A percentile compares a stretch with the other conserved stretches of the same genome.
Conservation (phyloP, 257 asterid genomes). For the Gentiana straminea region DNA sequence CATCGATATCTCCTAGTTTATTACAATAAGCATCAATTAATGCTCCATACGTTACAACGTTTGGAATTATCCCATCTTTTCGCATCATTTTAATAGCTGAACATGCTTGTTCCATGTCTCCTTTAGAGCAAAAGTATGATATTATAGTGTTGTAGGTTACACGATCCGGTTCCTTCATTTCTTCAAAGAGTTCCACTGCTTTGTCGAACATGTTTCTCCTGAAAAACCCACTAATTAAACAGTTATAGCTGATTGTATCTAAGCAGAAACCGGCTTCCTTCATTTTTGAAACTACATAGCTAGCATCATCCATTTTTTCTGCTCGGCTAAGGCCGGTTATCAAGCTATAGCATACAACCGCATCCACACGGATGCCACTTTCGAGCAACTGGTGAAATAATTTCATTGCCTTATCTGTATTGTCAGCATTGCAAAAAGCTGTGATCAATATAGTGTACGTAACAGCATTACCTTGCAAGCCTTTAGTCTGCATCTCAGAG, state of each 20-base stretch:
- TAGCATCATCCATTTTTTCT: conserved; percentile 66
- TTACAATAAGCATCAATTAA: conserved; percentile 55
- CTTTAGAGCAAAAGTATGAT: conserved; percentile 48
- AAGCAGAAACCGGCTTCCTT: conserved; percentile 58
- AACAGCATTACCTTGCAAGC: conserved; percentile 40
- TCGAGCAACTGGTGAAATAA: conserved; percentile 57
- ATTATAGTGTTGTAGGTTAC: conserved; percentile 67
- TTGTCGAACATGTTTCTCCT: conserved; percentile 45
- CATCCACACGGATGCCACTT: conserved; percentile 54
- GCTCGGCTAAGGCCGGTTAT: conserved; percentile 61
- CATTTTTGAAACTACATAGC: conserved; percentile 32
- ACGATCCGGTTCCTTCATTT: conserved; percentile 69
- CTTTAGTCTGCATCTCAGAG: conserved; percentile 37
- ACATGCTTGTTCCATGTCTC: conserved; percentile 26
- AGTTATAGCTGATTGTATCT: conserved; percentile 52
- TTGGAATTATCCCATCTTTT: conserved; percentile 27
- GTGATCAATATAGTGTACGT: conserved; percentile 56
- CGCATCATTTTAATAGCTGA: neutral
- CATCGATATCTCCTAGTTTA: conserved; percentile 14
- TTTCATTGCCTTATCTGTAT: conserved; percentile 55
- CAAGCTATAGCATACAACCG: conserved; percentile 51
- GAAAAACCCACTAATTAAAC: conserved; percentile 67
- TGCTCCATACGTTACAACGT: conserved; percentile 69
- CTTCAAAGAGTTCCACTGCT: conserved; percentile 46
- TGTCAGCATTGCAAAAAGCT: conserved; percentile 63